These are phyloP conservation scores for Aspergillus terreus DNA, from an alignment of 2,329 filamentous ascomycete species.

Conservation along the genomic window DNA sequence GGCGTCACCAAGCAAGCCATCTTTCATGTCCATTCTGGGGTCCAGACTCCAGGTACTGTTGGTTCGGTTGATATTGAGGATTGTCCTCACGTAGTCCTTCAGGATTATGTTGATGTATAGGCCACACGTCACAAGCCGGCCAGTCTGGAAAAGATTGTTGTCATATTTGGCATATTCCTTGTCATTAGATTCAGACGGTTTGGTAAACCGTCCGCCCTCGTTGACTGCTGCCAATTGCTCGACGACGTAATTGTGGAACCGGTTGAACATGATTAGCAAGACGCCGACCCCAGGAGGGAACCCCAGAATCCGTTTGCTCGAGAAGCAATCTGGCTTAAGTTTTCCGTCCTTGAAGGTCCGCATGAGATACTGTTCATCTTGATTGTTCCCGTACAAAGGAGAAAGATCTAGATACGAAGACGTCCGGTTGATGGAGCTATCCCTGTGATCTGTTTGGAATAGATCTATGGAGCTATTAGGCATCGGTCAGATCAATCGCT, in stretches of 20 bases:
- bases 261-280: slow-evolving; percentile 64
- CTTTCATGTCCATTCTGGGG: slow-evolving; percentile 57
- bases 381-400: slow-evolving; percentile 67
- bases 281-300: slow-evolving; percentile 68
- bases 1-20: slow-evolving; percentile 42
- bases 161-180: slow-evolving; percentile 37
- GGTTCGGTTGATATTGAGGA: slow-evolving; percentile 58
- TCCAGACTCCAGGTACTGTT: slow-evolving; percentile 61
- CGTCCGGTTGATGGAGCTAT: slow-evolving; percentile 62
- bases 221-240: slow-evolving; percentile 63
- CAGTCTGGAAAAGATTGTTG: slow-evolving; percentile 51
- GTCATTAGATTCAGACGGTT: slow-evolving; percentile 34
- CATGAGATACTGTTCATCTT: slow-evolving; percentile 60
- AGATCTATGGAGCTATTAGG: slow-evolving; percentile 46
- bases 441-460: slow-evolving; percentile 62
- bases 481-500: neutral
- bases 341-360: slow-evolving; percentile 64
- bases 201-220: slow-evolving; percentile 65
- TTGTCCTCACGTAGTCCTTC: slow-evolving; percentile 59
- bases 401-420: slow-evolving; percentile 73
- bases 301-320: slow-evolving; percentile 60
- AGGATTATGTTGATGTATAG: slow-evolving; percentile 55
- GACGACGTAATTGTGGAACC: slow-evolving; percentile 67
- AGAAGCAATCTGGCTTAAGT: slow-evolving; percentile 68
- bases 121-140: slow-evolving; percentile 51